phyloP scores from a whole-genome alignment of 2,329 filamentous ascomycete species.

The Penicillium oxalicum region DNA sequence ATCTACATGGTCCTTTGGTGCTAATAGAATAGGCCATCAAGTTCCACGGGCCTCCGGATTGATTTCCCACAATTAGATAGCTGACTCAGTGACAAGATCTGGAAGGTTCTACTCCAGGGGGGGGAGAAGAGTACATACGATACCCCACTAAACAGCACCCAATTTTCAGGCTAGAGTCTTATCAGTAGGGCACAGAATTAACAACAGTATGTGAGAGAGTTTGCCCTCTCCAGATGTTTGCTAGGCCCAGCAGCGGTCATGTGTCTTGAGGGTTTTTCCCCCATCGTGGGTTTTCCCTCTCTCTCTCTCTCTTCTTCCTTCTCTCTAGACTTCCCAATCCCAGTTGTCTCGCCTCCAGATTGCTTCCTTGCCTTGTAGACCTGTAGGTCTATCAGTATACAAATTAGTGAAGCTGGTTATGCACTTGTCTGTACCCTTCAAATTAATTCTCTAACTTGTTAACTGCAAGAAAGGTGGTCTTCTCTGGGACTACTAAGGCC shows the following conservation, averaged over 20 bases:
- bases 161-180: conserved; percentile 1
- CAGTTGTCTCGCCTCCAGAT: no score
- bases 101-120: background rate
- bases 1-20: background rate
- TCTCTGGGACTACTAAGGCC: no score
- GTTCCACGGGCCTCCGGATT: background rate
- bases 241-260: no score
- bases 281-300: no score
- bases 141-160: conserved; percentile 5
- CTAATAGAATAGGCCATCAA: background rate
- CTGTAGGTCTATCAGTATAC: background rate
- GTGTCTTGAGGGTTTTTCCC: no score
- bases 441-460: conserved; percentile 2
- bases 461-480: background rate
- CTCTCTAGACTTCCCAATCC: no score
- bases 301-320: no score
- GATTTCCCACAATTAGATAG: background rate
- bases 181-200: conserved; percentile 1
- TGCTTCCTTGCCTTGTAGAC: no score
- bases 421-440: background rate
- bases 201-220: background rate
- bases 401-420: conserved; percentile 4
- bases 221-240: no score
- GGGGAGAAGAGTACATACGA: conserved; percentile 1
- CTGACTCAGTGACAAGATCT: conserved; percentile 1